Evolutionary conservation across 1,139 yeast genomes (phyloP), one percentile per base, ranked within the genome.

Genomic region (Suhomyces panamericanus): DNA sequence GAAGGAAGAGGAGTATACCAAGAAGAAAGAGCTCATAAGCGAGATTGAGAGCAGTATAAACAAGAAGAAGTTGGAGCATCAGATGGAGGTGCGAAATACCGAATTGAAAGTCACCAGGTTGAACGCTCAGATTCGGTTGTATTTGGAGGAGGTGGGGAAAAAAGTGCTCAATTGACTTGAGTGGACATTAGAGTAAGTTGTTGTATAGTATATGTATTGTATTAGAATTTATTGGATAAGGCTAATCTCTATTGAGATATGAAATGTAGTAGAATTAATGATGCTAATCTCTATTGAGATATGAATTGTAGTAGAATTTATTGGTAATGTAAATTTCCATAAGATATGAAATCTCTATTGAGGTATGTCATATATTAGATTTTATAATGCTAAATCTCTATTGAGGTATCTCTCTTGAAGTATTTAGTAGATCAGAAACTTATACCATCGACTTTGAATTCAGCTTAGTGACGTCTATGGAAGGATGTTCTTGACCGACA

Each of bases 21-120:
- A 70, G 52, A 75, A 73, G 59, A 72, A 70, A 57, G 73, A 70
- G 32, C 70, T 70, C 43, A 80, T 82, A 30, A 64, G 67, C 29
- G 70, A 69, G 32, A 70, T 81, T 38, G 81, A 80, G 56, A 66
- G 67, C 39, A 73, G 71, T 49, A 78, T 80, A 52, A 60, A 63
- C 16, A 69, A 68, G 20, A 57, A 75, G 56, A 66, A 70, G 48
- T 63, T 63, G 32, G 75, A 73, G 16, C 77, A 77, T 49, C 83
- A 81, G 48, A 61, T 60, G 36, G 91, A 85, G 51, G 73, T 75
- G 47, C 71, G 77, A 47, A 78, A 73, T 32, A 75, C 83, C 10
- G 78, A 76, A 44, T 58, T 71, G 41, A 86, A 83, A 52, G 70
- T 82, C 32, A 77, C 77, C 30, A 71, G 76, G 47, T 67, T 85